Evolutionary conservation across 768 basidiomycete genomes (phyloP).

Genomic region (Obba rivulosa): DNA sequence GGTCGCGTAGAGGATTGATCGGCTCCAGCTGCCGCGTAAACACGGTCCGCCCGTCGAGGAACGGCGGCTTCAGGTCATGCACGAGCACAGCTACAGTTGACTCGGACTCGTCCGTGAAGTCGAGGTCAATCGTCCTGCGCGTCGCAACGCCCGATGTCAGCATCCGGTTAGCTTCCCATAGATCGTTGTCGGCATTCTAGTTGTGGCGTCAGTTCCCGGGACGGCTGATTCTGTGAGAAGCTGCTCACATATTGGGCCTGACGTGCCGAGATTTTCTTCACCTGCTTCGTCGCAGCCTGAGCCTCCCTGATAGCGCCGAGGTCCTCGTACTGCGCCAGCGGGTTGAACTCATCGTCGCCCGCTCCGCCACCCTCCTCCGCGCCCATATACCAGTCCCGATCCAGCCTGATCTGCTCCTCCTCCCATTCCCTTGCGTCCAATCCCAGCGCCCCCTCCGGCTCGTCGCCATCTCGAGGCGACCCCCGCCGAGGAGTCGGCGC

Average conservation of each 20-base stretch:
- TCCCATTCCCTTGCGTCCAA: constrained; percentile 92
- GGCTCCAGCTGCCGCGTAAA: constrained; percentile 97
- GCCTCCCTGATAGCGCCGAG: constrained; percentile 61
- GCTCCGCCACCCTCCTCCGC: constrained; percentile 82
- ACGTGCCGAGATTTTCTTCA: constrained; percentile 84
- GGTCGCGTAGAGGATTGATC: constrained; percentile 92
- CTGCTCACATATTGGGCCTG: constrained; percentile 90
- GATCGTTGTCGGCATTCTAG: constrained; percentile 95
- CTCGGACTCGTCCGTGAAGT: constrained; percentile 95
- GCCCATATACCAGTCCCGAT: constrained; percentile 95
- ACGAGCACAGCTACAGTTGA: constrained; percentile 97
- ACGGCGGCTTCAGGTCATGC: constrained; percentile 95
- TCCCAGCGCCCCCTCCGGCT: constrained; percentile 33
- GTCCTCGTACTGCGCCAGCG: constrained; percentile 91
- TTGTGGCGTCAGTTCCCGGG: not conserved
- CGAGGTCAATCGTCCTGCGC: constrained; percentile 80
- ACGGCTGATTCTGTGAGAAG: not conserved
- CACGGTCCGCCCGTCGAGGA: constrained; percentile 92
- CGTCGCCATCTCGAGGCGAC: constrained; percentile 66
- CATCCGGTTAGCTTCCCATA: constrained; percentile 99
- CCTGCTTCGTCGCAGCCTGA: constrained; percentile 72
- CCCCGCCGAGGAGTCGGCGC: constrained; percentile 78
- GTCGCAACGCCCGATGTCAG: constrained; percentile 92
- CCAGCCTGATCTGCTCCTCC: constrained; percentile 87
- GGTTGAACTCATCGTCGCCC: constrained; percentile 90